phyloP scores from a whole-genome alignment of 106 monocot species.

The Allium sativum region DNA sequence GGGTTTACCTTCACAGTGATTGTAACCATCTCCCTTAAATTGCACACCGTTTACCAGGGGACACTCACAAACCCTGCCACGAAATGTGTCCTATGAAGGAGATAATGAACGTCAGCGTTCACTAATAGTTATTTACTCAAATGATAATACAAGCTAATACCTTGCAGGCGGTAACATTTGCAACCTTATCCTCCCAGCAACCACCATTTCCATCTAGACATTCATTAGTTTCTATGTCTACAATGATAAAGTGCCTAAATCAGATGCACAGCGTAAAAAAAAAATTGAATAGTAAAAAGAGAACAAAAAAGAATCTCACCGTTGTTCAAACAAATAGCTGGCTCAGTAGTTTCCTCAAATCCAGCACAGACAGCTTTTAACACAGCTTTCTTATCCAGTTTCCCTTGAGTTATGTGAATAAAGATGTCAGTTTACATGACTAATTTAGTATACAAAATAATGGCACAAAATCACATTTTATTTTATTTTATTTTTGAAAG shows the following conservation, averaged over 20 bases:
- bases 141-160: conserved; percentile 20
- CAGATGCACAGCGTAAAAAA: not conserved
- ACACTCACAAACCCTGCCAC: conserved; percentile 96
- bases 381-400: conserved; percentile 84
- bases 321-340: conserved; percentile 73
- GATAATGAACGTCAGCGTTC: not conserved
- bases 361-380: conserved; percentile 93
- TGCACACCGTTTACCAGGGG: conserved; percentile 78
- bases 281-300: not conserved
- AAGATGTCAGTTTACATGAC: not conserved
- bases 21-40: conserved; percentile 95
- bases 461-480: too few species aligned
- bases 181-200: conserved; percentile 88
- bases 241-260: conserved; percentile 13
- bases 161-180: conserved; percentile 92
- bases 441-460: not conserved
- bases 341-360: conserved; percentile 97
- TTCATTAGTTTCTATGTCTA: conserved; percentile 95
- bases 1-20: conserved; percentile 65
- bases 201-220: conserved; percentile 84
- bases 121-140: not conserved
- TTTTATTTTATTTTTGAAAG: too few species aligned
- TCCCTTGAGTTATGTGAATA: conserved; percentile 43
- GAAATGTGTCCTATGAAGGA: conserved; percentile 74
- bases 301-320: conserved; percentile 27